phyloP scores from a whole-genome alignment of 2,329 filamentous ascomycete genomes.

The Fusarium sacchari region DNA sequence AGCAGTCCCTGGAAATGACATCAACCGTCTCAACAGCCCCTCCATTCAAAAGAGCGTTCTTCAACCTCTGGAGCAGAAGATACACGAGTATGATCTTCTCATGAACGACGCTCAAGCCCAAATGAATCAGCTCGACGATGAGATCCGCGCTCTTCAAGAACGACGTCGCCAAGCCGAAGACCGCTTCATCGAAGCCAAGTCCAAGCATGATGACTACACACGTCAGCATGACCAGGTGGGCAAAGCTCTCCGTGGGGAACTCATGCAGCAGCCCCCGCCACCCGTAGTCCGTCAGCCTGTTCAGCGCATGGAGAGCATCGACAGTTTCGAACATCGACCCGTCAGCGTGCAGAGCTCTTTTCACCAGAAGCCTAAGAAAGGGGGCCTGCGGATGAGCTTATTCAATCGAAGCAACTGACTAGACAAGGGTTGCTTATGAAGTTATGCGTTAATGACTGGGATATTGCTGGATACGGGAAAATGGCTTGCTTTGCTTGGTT shows the following conservation, averaged over 20 bases:
- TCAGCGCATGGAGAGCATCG: slow-evolving; percentile 37
- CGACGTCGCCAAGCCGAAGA: slow-evolving; percentile 53
- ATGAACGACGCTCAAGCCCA: slow-evolving; percentile 55
- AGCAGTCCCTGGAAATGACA: slow-evolving; percentile 37
- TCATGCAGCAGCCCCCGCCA: slow-evolving; percentile 21
- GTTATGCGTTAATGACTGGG: slow-evolving; percentile 31
- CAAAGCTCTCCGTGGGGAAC: slow-evolving; percentile 54
- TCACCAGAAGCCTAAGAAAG: slow-evolving; percentile 29
- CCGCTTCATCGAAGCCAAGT: slow-evolving; percentile 55
- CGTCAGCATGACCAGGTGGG: slow-evolving; percentile 55
- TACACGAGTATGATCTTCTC: slow-evolving; percentile 54
- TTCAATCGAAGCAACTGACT: slow-evolving; percentile 35
- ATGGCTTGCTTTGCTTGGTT: background rate
- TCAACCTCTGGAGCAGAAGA: slow-evolving; percentile 57
- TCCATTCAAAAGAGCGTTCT: slow-evolving; percentile 56
- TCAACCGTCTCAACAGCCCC: slow-evolving; percentile 57
- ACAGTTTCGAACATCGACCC: slow-evolving; percentile 37
- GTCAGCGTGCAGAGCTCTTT: slow-evolving; percentile 37
- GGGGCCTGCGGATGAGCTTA: slow-evolving; percentile 36
- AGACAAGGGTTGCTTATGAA: slow-evolving; percentile 16
- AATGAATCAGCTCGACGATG: slow-evolving; percentile 56
- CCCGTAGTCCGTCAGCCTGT: slow-evolving; percentile 15
- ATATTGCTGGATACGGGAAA: slow-evolving; percentile 4
- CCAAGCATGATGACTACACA: slow-evolving; percentile 57
- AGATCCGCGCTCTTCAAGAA: slow-evolving; percentile 54